Conservation (phyloP, 306 rosid species). For the Hippophae tibetana region DNA sequence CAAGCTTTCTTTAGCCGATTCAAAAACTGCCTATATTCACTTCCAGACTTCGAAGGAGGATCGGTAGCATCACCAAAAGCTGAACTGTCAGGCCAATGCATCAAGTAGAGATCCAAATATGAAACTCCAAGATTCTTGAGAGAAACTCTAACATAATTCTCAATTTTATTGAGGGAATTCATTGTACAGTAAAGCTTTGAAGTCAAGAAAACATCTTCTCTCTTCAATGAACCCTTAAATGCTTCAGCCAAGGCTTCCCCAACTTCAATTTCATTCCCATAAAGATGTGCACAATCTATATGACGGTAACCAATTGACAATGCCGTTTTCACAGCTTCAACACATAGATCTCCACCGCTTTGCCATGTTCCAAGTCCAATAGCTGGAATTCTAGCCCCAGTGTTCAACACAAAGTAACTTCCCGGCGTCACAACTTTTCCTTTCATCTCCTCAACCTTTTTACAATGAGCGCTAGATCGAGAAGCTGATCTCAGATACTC, state of each 20-base stretch:
- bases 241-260: slow-evolving; percentile 38
- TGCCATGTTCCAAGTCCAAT: slow-evolving; percentile 52
- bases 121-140: slow-evolving; percentile 40
- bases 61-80: slow-evolving; percentile 42
- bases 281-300: slow-evolving; percentile 44
- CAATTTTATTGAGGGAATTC: slow-evolving; percentile 40
- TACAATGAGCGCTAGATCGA: neutral
- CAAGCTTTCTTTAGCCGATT: slow-evolving; percentile 39
- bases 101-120: slow-evolving; percentile 38
- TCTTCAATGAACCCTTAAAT: slow-evolving; percentile 26
- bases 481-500: neutral
- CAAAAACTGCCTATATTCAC: slow-evolving; percentile 36
- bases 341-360: slow-evolving; percentile 41
- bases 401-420: slow-evolving; percentile 30
- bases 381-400: slow-evolving; percentile 35
- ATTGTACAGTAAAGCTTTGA: slow-evolving; percentile 38
- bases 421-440: slow-evolving; percentile 31
- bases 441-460: slow-evolving; percentile 20
- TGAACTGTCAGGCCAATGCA: slow-evolving; percentile 44
- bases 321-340: slow-evolving; percentile 36
- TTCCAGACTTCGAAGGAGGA: slow-evolving; percentile 39
- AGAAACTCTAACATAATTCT: slow-evolving; percentile 36
- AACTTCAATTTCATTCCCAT: slow-evolving; percentile 38
- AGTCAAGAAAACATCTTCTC: slow-evolving; percentile 40
- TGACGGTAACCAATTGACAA: slow-evolving; percentile 37